Evolutionary conservation across 2,329 filamentous ascomycete genomes (phyloP).

Genomic region (Botrytis hyacinthi): DNA sequence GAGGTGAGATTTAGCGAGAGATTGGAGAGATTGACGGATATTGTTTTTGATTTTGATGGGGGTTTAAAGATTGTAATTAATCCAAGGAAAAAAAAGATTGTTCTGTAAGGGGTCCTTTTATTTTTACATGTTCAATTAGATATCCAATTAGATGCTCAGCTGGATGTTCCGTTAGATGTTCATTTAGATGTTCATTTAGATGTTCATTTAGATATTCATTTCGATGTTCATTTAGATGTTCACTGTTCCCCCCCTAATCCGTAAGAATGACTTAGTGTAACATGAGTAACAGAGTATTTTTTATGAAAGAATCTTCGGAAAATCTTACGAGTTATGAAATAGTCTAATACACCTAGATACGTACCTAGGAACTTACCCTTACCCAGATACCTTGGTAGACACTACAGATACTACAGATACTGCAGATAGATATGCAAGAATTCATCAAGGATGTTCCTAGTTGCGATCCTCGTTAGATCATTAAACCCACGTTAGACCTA

Average conservation of each 20-base stretch:
- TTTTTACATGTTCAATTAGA: not conserved
- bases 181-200: not conserved
- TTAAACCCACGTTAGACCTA: not conserved
- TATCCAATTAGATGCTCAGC: not conserved
- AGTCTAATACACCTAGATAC: not conserved
- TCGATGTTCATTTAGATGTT: not conserved
- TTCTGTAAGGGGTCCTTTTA: not conserved
- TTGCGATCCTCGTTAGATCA: not conserved
- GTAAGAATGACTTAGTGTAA: not conserved
- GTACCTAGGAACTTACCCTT: not conserved
- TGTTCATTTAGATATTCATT: not conserved
- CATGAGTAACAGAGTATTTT: not conserved
- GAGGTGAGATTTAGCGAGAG: not conserved
- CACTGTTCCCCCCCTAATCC: not conserved
- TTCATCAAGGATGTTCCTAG: not conserved
- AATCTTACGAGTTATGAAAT: not conserved
- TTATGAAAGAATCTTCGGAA: not conserved
- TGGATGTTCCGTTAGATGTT: not conserved
- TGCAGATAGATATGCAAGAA: not conserved
- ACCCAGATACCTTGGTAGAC: not conserved
- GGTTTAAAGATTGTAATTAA: not conserved
- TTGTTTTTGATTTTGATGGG: not conserved
- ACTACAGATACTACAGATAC: not conserved
- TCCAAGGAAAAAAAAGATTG: not conserved
- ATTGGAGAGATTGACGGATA: not conserved